Base-by-base conservation (phyloP, 805 yeast genomes). In the Lipomyces chichibuensis region DNA sequence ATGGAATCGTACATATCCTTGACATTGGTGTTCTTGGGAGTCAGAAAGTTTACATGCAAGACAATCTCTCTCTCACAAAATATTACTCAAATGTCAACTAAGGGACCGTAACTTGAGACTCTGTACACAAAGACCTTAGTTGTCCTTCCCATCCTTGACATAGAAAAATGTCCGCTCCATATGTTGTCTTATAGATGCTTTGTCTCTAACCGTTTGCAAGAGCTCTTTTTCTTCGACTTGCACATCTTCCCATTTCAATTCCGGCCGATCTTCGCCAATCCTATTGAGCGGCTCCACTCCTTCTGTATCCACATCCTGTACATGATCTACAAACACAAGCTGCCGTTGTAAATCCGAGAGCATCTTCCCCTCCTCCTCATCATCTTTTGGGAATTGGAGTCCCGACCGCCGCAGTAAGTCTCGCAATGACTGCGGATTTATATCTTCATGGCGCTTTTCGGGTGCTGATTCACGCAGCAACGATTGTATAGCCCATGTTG, bases 311-410 rank as follows among this genome's bases (percentile, higher is more conserved):
- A 78, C 77, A 13, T 72, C 74, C n/a, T 74, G 69, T 23, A 80
- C 74, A n/a, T 75, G 77, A 66, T 80, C 80, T 2, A 80, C 79
- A 65, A 80, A 80, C 32, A 71, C 74, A 37, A 80, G 73, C 72
- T 80, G 82, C 57, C 75, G 76, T 20, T 71, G 69, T 13, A 80
- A 71, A 51, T 79, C 79, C 6, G 60, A 57, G 32, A 74, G 62
- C 56, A 77, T 62, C 49, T 57, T 64, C 33, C 62, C 35, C 62
- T 74, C 71, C 32, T 69, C 67, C 23, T 70, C 65, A 3, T 65
- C 72, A 25, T 69, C 57, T 54, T 65, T 63, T 4, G 73, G 74
- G 37, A 59, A 57, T 49, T 59, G 65, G 32, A 77, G 69, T 5
- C 78, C 79, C 20, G 77, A 72, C 59, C 72, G 73, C 57, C 72